A percentile compares a stretch with the other conserved stretches of the same genome.
phyloP scores from a whole-genome alignment of 257 asterid genomes.

The Solanum arcanum region DNA sequence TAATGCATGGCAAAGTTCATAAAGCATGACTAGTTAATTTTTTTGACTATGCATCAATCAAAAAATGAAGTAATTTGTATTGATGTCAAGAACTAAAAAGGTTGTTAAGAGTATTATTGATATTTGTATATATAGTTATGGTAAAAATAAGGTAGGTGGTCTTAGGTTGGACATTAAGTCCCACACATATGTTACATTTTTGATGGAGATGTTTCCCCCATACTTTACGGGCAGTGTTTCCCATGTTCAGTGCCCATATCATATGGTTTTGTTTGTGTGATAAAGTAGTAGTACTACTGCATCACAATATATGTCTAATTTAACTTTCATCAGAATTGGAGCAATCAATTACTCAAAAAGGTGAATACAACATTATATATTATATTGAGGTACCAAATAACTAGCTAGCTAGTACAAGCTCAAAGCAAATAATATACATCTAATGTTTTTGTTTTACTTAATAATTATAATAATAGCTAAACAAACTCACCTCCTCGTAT shows the following conservation, averaged over 20 bases:
- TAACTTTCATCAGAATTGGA: background rate
- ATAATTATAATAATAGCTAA: background rate
- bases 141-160: background rate
- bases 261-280: slow-evolving; percentile 13
- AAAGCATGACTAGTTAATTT: background rate
- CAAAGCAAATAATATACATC: background rate
- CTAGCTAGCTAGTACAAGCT: background rate
- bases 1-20: background rate
- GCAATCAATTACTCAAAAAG: background rate
- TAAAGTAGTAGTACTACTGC: background rate
- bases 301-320: background rate
- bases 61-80: background rate
- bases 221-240: slow-evolving; percentile 75
- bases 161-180: background rate
- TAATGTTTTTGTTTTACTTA: background rate
- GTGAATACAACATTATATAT: background rate
- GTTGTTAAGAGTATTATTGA: background rate
- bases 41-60: background rate
- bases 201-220: slow-evolving; percentile 41
- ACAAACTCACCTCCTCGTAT: background rate
- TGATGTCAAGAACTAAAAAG: background rate
- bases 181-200: background rate
- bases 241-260: slow-evolving; percentile 40
- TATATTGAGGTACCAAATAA: background rate
- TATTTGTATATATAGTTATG: background rate